Conservation (phyloP, 2,329 filamentous ascomycete genomes). For the Lomentospora prolificans region DNA sequence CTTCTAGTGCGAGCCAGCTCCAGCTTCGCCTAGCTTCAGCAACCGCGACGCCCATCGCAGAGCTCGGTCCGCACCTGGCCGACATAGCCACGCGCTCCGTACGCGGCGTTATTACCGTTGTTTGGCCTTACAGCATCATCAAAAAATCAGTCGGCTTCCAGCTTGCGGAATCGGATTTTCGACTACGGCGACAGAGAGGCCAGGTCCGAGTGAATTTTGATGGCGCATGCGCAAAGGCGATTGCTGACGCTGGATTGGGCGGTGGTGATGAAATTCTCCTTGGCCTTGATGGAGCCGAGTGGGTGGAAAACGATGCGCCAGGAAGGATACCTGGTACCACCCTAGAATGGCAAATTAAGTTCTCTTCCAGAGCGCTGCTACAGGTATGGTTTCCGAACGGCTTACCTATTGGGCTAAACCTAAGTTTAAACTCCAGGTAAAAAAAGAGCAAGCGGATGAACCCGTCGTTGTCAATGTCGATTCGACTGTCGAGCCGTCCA, state of each 20-base stretch:
- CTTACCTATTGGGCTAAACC: no score
- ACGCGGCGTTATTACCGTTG: slow-evolving; percentile 67
- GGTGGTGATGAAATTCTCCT: slow-evolving; percentile 71
- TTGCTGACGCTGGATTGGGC: slow-evolving; percentile 57
- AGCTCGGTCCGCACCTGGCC: slow-evolving; percentile 38
- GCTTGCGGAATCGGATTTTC: slow-evolving; percentile 76
- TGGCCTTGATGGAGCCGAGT: slow-evolving; percentile 58
- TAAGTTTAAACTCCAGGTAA: slow-evolving; percentile 11
- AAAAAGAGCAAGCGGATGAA: slow-evolving; percentile 33
- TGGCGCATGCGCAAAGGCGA: slow-evolving; percentile 57
- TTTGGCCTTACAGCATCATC: slow-evolving; percentile 84
- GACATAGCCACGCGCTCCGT: slow-evolving; percentile 36
- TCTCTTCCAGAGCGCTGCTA: slow-evolving; percentile 37
- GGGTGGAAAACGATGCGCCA: slow-evolving; percentile 43
- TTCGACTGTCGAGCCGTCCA: slow-evolving; percentile 13
- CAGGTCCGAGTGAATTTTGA: slow-evolving; percentile 72
- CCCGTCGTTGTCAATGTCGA: slow-evolving; percentile 44
- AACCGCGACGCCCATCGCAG: slow-evolving; percentile 39
- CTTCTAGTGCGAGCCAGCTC: not conserved
- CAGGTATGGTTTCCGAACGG: slow-evolving; percentile 27
- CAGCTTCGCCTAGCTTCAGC: not conserved
- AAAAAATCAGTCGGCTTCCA: slow-evolving; percentile 66
- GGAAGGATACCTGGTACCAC: slow-evolving; percentile 39
- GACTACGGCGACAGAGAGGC: slow-evolving; percentile 64
- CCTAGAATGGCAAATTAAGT: slow-evolving; percentile 50